Evolutionary conservation across 805 yeast species (phyloP), one percentile per base, ranked within the genome.

Genomic region (Zygosaccharomyces bailii): DNA sequence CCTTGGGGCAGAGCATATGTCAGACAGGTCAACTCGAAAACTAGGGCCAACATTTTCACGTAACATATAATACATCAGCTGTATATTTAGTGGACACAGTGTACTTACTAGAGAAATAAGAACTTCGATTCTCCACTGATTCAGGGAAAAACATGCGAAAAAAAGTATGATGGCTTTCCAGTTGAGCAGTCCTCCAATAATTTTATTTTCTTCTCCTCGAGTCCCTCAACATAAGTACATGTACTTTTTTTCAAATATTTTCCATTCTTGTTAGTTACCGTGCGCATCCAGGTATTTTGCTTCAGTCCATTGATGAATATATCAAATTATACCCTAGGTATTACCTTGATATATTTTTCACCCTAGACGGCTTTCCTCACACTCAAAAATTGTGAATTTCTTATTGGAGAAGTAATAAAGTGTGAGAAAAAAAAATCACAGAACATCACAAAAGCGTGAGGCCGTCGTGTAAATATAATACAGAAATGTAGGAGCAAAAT

Each of bases 181-280:
- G 23, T 10, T 6, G 24, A 6, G 6, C 24, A 18, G 24, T 34
- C 37, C 24, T 18, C 24, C 11, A 33, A 14, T 16, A 21, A 33
- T 19, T 16, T 19, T 33, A 33, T 33, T 36, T 11, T 6, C 32
- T 11, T 17, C 16, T 36, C 40, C 16, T 5, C 9, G 10, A 10
- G 16, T 9, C 13, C 41, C 25, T 25, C 41, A 19, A 13, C 42
- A 38, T 19, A 17, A 8, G 23, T 25, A 14, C 18, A n/a, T 10
- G n/a, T 19, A 38, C 42, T 27, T 23, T 29, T 27, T 18, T 38
- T 34, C 31, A 29, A 29, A 18, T 25, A 21, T n/a, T 13, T 13
- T 38, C 31, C 25, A 38, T 34, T 38, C 24, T 19, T 17, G 17
- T 38, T 23, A 37, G 21, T 37, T 25, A 10, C 8, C 32, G 11